phyloP scores from a whole-genome alignment of 768 basidiomycete species.

The Phaffia tasmanica region DNA sequence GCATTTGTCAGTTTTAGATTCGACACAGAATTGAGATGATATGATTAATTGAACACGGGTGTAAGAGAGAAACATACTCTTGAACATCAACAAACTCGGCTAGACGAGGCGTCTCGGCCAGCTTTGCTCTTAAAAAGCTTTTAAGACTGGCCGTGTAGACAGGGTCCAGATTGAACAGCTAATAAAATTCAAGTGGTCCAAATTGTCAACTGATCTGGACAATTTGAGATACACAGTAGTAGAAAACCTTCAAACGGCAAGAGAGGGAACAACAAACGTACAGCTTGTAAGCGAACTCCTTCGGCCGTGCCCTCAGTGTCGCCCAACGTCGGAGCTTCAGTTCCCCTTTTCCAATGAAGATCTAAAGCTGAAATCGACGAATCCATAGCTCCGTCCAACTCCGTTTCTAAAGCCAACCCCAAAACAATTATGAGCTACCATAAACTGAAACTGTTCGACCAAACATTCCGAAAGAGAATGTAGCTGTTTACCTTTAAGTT shows the following conservation, averaged over 20 bases:
- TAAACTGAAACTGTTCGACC: too few relatives aligned
- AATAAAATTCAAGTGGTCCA: not conserved
- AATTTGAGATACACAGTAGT: not conserved
- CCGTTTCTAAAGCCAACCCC: not conserved
- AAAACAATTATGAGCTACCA: not conserved
- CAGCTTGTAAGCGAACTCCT: slow-evolving; percentile 7
- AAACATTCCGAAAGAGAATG: not conserved
- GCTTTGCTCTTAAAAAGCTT: slow-evolving; percentile 13
- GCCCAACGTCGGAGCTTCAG: slow-evolving; percentile 10
- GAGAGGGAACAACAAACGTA: not conserved
- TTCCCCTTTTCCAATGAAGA: slow-evolving; percentile 22
- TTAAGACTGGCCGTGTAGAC: slow-evolving; percentile 21
- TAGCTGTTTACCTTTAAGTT: slow-evolving; percentile 19
- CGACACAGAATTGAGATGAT: not conserved
- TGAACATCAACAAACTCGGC: slow-evolving; percentile 10
- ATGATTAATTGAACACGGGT: not conserved
- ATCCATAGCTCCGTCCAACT: not conserved
- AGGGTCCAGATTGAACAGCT: slow-evolving; percentile 21
- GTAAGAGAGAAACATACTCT: slow-evolving; percentile 2
- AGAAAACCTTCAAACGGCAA: not conserved
- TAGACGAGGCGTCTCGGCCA: slow-evolving; percentile 14
- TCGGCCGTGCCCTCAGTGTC: slow-evolving; percentile 24
- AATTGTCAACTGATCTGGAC: not conserved
- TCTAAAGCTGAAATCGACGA: not conserved
- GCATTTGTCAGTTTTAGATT: not conserved